A percentile compares a stretch with the other conserved stretches of the same genome.
phyloP scores from a whole-genome alignment of 768 basidiomycete genomes.

The Hemileccinum impolitum region DNA sequence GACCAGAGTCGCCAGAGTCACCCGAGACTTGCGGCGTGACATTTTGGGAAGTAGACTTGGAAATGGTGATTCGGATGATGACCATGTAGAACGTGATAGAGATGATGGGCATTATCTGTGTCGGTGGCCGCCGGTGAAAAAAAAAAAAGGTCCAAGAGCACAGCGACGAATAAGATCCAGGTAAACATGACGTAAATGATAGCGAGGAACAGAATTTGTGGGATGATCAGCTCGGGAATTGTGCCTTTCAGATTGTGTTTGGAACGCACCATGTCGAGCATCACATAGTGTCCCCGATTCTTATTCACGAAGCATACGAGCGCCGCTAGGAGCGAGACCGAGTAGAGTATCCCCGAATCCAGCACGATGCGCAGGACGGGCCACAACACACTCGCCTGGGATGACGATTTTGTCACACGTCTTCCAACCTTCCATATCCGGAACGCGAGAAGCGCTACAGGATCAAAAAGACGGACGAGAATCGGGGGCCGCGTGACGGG shows the following conservation, averaged over 20 bases:
- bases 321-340: conserved; percentile 18
- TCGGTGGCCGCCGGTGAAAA: not conserved
- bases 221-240: not conserved
- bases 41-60: conserved; percentile 1
- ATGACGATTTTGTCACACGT: not conserved
- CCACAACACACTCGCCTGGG: conserved; percentile 8
- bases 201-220: too few relatives aligned
- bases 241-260: not conserved
- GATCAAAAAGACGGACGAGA: too few relatives aligned
- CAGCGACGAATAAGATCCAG: not conserved
- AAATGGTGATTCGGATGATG: conserved; percentile 19
- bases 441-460: conserved; percentile 21
- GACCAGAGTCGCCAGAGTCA: not conserved
- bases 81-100: conserved; percentile 27
- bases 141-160: not conserved
- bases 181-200: too few relatives aligned
- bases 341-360: conserved; percentile 24
- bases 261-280: conserved; percentile 22
- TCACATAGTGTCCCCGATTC: conserved; percentile 18
- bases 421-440: conserved; percentile 23
- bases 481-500: not conserved
- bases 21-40: not conserved
- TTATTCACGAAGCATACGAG: conserved; percentile 22
- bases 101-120: conserved; percentile 22
- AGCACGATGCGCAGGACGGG: conserved; percentile 22